Evolutionary conservation across 345 rosid genomes (phyloP).

Genomic region (Populus pruinosa): DNA sequence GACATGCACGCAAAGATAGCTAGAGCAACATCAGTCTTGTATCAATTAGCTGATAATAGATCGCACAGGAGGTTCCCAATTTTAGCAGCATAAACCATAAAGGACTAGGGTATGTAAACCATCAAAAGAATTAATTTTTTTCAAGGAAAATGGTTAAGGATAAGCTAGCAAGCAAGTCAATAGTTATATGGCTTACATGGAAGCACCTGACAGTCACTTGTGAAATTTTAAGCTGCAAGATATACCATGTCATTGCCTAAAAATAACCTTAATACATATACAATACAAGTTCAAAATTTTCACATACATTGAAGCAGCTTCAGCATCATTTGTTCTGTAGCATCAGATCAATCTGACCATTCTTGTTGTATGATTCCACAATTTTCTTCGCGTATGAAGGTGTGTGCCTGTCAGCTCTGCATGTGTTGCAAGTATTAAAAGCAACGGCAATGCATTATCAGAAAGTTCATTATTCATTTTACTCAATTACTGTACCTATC

Average conservation of each 20-base stretch:
- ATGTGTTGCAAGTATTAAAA: slow-evolving; percentile 14
- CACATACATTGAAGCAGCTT: slow-evolving; percentile 11
- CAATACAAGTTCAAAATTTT: slow-evolving; percentile 4
- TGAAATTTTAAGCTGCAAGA: background rate
- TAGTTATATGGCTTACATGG: background rate
- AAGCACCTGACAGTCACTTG: background rate
- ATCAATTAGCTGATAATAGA: background rate
- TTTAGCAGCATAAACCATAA: background rate
- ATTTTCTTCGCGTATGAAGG: slow-evolving; percentile 85
- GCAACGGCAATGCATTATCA: background rate
- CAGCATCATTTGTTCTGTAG: slow-evolving; percentile 44
- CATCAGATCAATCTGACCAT: slow-evolving; percentile 71
- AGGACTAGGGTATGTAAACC: background rate
- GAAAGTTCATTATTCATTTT: background rate
- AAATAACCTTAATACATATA: background rate
- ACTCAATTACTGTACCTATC: slow-evolving; percentile 46
- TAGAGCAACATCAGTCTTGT: background rate
- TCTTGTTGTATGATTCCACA: slow-evolving; percentile 72
- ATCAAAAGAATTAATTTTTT: too few relatives aligned
- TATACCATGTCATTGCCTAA: background rate
- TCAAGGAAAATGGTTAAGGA: background rate
- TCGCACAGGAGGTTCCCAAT: background rate
- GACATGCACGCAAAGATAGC: background rate
- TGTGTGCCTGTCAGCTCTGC: slow-evolving; percentile 73
- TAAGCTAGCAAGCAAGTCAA: background rate